phyloP scores from a whole-genome alignment of 345 rosid genomes.

The Psidium guajava region DNA sequence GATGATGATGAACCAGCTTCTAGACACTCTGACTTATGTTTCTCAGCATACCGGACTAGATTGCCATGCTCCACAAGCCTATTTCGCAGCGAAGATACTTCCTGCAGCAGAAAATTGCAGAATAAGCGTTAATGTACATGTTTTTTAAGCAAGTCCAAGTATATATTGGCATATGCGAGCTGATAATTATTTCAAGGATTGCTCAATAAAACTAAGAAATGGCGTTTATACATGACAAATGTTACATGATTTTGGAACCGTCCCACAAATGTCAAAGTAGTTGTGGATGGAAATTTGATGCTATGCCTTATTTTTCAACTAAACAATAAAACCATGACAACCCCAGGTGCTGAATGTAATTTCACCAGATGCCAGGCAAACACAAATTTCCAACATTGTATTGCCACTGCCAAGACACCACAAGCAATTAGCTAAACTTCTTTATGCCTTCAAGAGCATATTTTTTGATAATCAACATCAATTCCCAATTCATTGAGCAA shows the following conservation, averaged over 20 bases:
- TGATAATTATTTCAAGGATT: not conserved
- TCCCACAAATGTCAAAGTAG: not conserved
- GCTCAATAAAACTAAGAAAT: not conserved
- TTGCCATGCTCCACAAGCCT: conserved; percentile 54
- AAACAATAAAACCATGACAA: not conserved
- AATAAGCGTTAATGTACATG: not conserved
- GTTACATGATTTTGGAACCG: not conserved
- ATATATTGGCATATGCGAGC: not conserved
- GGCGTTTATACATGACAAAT: not conserved
- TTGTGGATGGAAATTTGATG: not conserved
- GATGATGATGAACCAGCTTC: conserved; percentile 46
- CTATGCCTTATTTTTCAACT: not conserved
- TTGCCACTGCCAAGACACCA: not conserved
- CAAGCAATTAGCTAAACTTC: not conserved
- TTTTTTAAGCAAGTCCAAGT: not conserved
- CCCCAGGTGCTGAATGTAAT: not conserved
- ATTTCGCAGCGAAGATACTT: conserved; percentile 46
- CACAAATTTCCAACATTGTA: not conserved
- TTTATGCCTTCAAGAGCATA: not conserved
- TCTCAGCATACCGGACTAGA: conserved; percentile 62
- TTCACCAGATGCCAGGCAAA: not conserved
- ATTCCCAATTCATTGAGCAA: not conserved
- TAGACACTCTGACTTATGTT: conserved; percentile 42
- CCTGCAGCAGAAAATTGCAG: conserved; percentile 25
- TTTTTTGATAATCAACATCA: not conserved